Percentiles rank a stretch among this genome's conserved stretches.
Evolutionary conservation across 208 protist genomes (phyloP).

Genomic region (Leishmania lainsoni): DNA sequence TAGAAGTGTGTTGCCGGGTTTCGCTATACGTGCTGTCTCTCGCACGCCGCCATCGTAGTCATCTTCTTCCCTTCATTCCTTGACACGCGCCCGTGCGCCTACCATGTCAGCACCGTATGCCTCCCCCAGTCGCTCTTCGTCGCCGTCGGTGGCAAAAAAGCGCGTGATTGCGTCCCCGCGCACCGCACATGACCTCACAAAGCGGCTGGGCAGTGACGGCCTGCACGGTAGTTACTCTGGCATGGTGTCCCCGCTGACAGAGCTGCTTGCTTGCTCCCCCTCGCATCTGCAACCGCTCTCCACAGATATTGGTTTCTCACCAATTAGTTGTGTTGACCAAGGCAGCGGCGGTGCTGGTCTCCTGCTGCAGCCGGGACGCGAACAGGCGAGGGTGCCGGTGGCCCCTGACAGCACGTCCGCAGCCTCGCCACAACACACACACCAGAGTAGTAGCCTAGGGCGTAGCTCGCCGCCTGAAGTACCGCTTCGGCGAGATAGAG

Average conservation of each 20-base stretch:
- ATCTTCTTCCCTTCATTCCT: not conserved
- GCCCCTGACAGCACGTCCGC: conserved; percentile 13
- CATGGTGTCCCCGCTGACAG: conserved; percentile 24
- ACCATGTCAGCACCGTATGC: conserved; percentile 2
- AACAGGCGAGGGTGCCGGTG: not conserved
- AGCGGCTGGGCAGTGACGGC: conserved; percentile 20
- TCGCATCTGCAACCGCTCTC: conserved; percentile 32
- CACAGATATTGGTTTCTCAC: not conserved
- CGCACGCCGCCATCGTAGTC: not conserved
- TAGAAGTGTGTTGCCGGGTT: not conserved
- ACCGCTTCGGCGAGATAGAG: not conserved
- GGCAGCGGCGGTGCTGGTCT: no score
- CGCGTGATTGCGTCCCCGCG: conserved; percentile 25
- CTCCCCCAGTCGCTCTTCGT: not conserved
- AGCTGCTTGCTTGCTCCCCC: conserved; percentile 15
- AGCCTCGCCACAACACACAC: not conserved
- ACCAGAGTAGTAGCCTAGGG: not conserved
- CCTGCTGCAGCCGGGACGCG: not conserved
- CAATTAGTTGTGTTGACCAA: not conserved
- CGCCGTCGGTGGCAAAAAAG: conserved; percentile 18
- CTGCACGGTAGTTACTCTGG: conserved; percentile 2
- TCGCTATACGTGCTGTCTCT: not conserved
- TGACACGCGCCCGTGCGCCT: not conserved
- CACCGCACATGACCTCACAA: conserved; percentile 23
- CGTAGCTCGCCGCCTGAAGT: conserved; percentile 14